phyloP scores from a whole-genome alignment of 352 stramenopile species.

The Phytophthora ramorum region DNA sequence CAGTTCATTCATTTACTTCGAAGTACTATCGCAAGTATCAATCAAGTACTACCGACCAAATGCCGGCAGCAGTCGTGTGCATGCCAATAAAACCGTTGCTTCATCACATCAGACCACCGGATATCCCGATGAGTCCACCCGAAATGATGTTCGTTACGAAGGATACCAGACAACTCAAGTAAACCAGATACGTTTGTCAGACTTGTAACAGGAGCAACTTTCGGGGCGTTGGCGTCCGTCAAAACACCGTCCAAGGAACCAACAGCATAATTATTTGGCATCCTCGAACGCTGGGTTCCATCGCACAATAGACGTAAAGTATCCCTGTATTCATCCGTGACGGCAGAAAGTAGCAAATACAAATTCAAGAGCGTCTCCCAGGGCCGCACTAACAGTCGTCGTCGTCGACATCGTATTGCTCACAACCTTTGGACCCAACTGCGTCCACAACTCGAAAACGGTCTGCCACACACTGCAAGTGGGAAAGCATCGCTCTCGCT shows the following conservation, averaged over 20 bases:
- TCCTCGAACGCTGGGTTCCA: background rate
- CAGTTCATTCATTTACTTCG: too few relatives aligned
- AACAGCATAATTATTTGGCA: background rate
- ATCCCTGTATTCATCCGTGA: slow-evolving; percentile 4
- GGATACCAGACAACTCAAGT: slow-evolving; percentile 17
- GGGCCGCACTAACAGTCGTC: too few relatives aligned
- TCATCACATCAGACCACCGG: too few relatives aligned
- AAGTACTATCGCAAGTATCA: background rate
- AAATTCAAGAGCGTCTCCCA: too few relatives aligned
- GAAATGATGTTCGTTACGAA: too few relatives aligned
- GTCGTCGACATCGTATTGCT: too few relatives aligned
- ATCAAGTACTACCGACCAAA: slow-evolving; percentile 4
- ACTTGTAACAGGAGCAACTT: slow-evolving; percentile 12
- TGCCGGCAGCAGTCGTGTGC: slow-evolving; percentile 10
- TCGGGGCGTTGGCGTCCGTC: background rate
- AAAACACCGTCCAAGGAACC: background rate
- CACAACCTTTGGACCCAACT: too few relatives aligned
- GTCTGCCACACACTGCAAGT: background rate
- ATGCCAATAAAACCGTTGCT: too few relatives aligned
- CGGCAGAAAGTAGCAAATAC: slow-evolving; percentile 2
- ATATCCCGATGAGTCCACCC: too few relatives aligned
- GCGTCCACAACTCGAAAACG: slow-evolving; percentile 10
- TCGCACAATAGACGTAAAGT: background rate
- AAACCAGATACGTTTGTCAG: slow-evolving; percentile 6
- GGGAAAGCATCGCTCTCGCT: too few relatives aligned